phyloP scores from a whole-genome alignment of 2,329 filamentous ascomycete genomes.

The Botrytis elliptica region DNA sequence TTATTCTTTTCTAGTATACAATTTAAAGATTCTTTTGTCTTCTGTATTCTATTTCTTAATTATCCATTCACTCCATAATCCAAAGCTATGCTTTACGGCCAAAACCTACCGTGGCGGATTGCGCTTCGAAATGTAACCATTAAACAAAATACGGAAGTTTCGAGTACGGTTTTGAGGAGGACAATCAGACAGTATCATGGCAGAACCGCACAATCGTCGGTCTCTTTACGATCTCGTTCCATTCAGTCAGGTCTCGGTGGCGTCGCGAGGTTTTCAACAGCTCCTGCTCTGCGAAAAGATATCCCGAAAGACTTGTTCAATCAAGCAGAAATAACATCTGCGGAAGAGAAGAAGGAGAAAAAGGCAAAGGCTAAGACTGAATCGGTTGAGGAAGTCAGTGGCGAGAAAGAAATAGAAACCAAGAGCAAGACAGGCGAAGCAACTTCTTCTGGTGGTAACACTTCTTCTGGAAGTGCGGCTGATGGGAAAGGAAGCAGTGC shows the following conservation, averaged over 20 bases:
- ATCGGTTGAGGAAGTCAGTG: constrained; percentile 41
- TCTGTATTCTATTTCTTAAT: constrained; percentile 9
- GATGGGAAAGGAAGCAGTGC: constrained; percentile 36
- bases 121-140: constrained; percentile 43
- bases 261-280: constrained; percentile 46
- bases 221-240: constrained; percentile 62
- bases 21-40: not conserved
- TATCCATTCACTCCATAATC: not conserved
- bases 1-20: not conserved
- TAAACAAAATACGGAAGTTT: constrained; percentile 24
- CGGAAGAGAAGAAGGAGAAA: constrained; percentile 42
- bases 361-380: constrained; percentile 38
- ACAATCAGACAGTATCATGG: constrained; percentile 28
- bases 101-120: constrained; percentile 64
- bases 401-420: constrained; percentile 45
- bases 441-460: constrained; percentile 30
- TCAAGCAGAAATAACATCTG: constrained; percentile 42
- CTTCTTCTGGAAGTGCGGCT: constrained; percentile 33
- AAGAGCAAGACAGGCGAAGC: constrained; percentile 34
- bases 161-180: constrained; percentile 29
- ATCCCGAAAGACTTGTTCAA: constrained; percentile 42
- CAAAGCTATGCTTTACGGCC: constrained; percentile 58
- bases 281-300: constrained; percentile 52
- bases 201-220: constrained; percentile 63
- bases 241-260: constrained; percentile 45